phyloP scores from a whole-genome alignment of 345 rosid species.

The Ceriops tagal region DNA sequence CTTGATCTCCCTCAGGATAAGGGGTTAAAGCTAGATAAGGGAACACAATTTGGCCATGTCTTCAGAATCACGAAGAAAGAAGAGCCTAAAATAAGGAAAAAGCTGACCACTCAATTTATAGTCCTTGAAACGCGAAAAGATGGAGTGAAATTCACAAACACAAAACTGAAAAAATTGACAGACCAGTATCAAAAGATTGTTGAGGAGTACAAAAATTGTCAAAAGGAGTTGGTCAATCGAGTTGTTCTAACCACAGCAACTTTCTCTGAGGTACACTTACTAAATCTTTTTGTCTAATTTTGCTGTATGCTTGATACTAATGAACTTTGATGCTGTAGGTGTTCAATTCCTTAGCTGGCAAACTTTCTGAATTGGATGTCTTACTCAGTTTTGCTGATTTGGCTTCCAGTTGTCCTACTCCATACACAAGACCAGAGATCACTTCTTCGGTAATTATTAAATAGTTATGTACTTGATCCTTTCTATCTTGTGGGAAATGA shows the following conservation, averaged over 20 bases:
- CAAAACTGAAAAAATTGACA: slow-evolving; percentile 87
- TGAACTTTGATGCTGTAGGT: slow-evolving; percentile 49
- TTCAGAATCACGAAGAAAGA: slow-evolving; percentile 98
- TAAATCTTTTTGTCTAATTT: slow-evolving; percentile 3
- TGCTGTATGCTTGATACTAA: slow-evolving; percentile 11
- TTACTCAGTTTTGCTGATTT: slow-evolving; percentile 93
- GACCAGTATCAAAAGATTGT: slow-evolving; percentile 84
- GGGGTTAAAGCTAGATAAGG: slow-evolving; percentile 85
- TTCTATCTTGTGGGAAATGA: slow-evolving; percentile 5
- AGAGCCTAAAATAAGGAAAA: slow-evolving; percentile 93
- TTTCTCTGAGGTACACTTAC: slow-evolving; percentile 72
- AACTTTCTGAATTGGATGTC: slow-evolving; percentile 91
- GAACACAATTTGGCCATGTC: slow-evolving; percentile 92
- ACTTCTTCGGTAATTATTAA: slow-evolving; percentile 57
- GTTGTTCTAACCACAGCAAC: slow-evolving; percentile 76
- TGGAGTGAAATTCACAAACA: slow-evolving; percentile 94
- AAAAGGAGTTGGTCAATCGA: slow-evolving; percentile 73
- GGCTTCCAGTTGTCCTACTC: slow-evolving; percentile 86
- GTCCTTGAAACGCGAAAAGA: slow-evolving; percentile 97
- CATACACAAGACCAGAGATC: slow-evolving; percentile 88
- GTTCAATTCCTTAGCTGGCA: slow-evolving; percentile 62
- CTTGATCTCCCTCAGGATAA: slow-evolving; percentile 81
- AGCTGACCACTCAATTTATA: slow-evolving; percentile 75
- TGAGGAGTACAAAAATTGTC: slow-evolving; percentile 75
- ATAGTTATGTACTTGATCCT: slow-evolving; percentile 4